Evolutionary conservation across 2,329 filamentous ascomycete genomes (phyloP).

Genomic region (Aspergillus floridensis): DNA sequence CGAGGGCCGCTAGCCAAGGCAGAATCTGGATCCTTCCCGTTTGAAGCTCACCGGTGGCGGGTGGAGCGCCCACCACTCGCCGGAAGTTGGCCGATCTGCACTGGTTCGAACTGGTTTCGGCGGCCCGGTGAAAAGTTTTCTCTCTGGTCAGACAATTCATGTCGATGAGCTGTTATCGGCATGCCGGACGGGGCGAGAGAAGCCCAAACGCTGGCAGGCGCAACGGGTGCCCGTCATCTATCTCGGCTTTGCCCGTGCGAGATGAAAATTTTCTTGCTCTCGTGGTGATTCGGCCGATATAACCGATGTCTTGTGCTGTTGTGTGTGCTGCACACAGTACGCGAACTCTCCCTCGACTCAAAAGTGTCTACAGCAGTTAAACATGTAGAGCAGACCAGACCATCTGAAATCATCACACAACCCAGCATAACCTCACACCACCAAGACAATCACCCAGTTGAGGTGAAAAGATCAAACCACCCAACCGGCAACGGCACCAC

Average conservation of each 20-base stretch:
- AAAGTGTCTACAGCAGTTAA: not conserved
- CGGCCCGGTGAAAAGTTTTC: not conserved
- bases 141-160: no score
- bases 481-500: no score
- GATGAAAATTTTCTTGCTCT: no score
- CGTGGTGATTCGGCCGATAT: no score
- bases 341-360: no score
- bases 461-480: not conserved
- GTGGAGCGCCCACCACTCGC: constrained; percentile 1
- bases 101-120: not conserved
- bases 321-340: no score
- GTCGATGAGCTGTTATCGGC: not conserved
- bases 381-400: not conserved
- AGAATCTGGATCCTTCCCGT: constrained; percentile 7
- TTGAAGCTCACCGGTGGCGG: constrained; percentile 10
- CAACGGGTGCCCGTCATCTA: no score
- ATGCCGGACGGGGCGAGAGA: not conserved
- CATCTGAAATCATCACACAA: no score
- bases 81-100: not conserved
- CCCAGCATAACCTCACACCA: not conserved
- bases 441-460: not conserved
- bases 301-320: no score
- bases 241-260: no score
- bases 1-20: not conserved
- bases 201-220: no score